Base-by-base conservation (phyloP, 1,284 basidiomycete genomes). In the Moesziomyces sp. region DNA sequence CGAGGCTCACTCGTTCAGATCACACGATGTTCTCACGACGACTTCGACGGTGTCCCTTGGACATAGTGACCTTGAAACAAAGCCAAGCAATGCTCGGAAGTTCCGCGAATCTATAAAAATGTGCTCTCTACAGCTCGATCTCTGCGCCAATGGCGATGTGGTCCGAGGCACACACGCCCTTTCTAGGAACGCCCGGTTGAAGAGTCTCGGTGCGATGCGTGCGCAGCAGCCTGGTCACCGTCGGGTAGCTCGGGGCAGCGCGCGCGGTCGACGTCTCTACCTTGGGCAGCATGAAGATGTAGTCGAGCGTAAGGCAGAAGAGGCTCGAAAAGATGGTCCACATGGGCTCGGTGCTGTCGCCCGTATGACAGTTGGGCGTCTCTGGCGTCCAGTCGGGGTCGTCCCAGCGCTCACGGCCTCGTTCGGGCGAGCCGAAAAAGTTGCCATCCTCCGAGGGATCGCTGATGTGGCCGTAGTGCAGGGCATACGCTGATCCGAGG, bases 101-200 rank as follows among this genome's bases (percentile, higher is more conserved):
- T 40, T 40, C 38, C 38, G 38, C 6, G 38, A 40, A 5, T 40
- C 3, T 7, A 40, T 16, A 46, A 5, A 5, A 45, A 5, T 13
- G 23, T 18, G 46, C 35, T 33, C 2, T 14, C 52, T 45, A 67
- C 46, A 73, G 33, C 33, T 68, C 60, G 42, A 79, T 63, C 52
- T 84, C 79, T 10, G 80, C 83, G 45, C 88, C 89, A 11, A 97
- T 87, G 1, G 91, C 91, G 63, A 94, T 87, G 82, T 97, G 94
- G 84, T 97, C 94, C 77, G 92, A 93, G 11, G 92, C 92, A 74
- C 91, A 92, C 26, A 94, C 87, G 18, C 89, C 89, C 72, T 88
- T 89, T 77, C 89, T 87, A n/a, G 94, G 94, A 46, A 97, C 85
- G 9, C 94, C 94, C 10, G 88, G 87, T 8, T 87, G 87, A 10